phyloP scores from a whole-genome alignment of 805 yeast genomes.

The Phaffomyces thermotolerans region DNA sequence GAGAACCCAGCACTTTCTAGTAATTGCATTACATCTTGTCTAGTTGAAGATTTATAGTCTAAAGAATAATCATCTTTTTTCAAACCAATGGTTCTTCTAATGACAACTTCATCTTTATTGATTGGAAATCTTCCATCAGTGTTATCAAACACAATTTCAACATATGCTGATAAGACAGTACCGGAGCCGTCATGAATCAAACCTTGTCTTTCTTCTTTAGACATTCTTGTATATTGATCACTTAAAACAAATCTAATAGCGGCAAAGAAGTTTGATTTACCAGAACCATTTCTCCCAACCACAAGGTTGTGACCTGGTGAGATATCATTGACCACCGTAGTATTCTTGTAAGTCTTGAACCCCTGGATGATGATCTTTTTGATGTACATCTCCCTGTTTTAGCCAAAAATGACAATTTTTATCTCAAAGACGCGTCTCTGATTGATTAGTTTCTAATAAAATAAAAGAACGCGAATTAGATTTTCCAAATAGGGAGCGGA shows the following conservation, averaged over 20 bases:
- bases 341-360: slow-evolving; percentile 84
- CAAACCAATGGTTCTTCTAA: slow-evolving; percentile 87
- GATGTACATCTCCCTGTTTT: slow-evolving; percentile 29
- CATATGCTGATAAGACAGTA: slow-evolving; percentile 86
- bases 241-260: slow-evolving; percentile 90
- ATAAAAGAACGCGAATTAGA: too few relatives aligned
- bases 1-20: slow-evolving; percentile 92
- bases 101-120: slow-evolving; percentile 53
- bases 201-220: slow-evolving; percentile 79
- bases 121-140: slow-evolving; percentile 58
- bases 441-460: neutral
- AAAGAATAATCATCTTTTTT: slow-evolving; percentile 87
- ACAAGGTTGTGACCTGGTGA: slow-evolving; percentile 82
- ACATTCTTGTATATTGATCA: slow-evolving; percentile 81
- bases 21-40: slow-evolving; percentile 72
- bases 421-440: slow-evolving; percentile 6
- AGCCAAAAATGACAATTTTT: neutral
- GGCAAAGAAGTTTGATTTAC: slow-evolving; percentile 91
- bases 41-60: slow-evolving; percentile 71
- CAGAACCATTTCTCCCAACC: slow-evolving; percentile 94
- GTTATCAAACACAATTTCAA: slow-evolving; percentile 84
- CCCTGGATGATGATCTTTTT: slow-evolving; percentile 73
- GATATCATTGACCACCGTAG: slow-evolving; percentile 66
- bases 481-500: too few relatives aligned
- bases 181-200: slow-evolving; percentile 87